Evolutionary conservation across 2,329 filamentous ascomycete genomes (phyloP).

Genomic region (Monascus ruber): DNA sequence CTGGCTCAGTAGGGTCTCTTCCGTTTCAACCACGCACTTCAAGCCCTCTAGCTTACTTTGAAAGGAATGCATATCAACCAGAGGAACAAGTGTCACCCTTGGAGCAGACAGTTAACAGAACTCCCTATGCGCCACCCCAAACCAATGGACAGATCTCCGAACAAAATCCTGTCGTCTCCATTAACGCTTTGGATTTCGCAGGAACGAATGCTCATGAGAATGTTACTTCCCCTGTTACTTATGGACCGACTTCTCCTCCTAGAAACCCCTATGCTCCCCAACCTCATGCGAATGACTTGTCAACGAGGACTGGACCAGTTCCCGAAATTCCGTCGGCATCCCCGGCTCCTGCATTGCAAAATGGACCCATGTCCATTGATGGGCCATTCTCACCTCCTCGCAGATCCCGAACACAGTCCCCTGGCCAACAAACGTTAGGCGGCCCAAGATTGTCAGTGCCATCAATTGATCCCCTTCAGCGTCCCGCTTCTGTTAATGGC

Average conservation of each 20-base stretch:
- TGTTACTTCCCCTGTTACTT: constrained; percentile 2
- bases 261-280: constrained; percentile 22
- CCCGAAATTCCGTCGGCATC: constrained; percentile 6
- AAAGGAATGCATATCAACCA: constrained; percentile 24
- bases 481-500: constrained; percentile 46
- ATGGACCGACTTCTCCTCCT: constrained; percentile 15
- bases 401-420: constrained; percentile 49
- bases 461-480: constrained; percentile 36
- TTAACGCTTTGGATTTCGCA: not conserved
- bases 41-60: constrained; percentile 49
- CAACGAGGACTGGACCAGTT: constrained; percentile 19
- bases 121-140: not conserved
- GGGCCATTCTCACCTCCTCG: constrained; percentile 29
- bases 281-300: constrained; percentile 20
- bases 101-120: constrained; percentile 11
- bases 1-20: constrained; percentile 23
- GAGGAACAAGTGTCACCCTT: constrained; percentile 13
- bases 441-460: constrained; percentile 30
- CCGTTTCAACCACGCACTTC: constrained; percentile 53
- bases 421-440: constrained; percentile 41
- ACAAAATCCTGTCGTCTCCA: too few relatives aligned
- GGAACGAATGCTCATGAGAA: constrained; percentile 2
- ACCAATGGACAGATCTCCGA: too few relatives aligned
- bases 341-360: constrained; percentile 5
- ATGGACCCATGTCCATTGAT: constrained; percentile 15